These are phyloP conservation scores for Sporothrix mexicana DNA, from an alignment of 2,329 filamentous ascomycete species.

Conservation along the genomic window DNA sequence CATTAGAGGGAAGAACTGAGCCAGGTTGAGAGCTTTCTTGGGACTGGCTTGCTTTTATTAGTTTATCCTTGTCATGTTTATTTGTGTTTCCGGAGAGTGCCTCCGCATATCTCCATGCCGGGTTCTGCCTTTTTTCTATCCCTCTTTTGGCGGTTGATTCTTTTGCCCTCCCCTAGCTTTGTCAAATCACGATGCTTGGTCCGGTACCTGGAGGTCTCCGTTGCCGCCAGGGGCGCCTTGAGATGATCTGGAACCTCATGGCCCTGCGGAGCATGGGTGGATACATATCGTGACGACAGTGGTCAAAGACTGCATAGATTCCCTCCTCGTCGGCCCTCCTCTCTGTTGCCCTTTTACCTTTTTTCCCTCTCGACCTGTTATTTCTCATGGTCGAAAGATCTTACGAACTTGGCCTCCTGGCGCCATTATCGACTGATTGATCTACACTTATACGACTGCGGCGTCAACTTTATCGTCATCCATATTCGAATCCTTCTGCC, in stretches of 20 bases:
- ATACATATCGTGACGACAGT: slow-evolving; percentile 8
- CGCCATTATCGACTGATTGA: not conserved
- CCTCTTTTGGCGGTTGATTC: not conserved
- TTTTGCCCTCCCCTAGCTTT: not conserved
- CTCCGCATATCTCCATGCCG: not conserved
- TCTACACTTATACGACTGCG: not conserved
- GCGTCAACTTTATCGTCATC: not conserved
- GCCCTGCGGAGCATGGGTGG: not conserved
- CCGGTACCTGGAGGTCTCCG: not conserved
- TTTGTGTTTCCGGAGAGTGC: not conserved
- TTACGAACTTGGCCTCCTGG: not conserved
- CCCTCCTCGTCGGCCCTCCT: not conserved
- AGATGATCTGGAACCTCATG: slow-evolving; percentile 26
- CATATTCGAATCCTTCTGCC: not conserved
- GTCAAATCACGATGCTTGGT: not conserved
- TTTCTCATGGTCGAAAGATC: not conserved
- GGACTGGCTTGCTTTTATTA: not conserved
- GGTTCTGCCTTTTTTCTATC: not conserved
- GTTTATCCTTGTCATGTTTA: not conserved
- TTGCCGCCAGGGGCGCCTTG: not conserved
- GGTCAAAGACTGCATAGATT: slow-evolving; percentile 9
- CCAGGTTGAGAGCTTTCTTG: slow-evolving; percentile 8
- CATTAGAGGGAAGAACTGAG: not conserved
- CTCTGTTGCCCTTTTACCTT: not conserved
- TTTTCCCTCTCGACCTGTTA: not conserved